These are phyloP conservation scores for Firmiana major DNA, from an alignment of 345 rosid genomes.

Conservation along the genomic window DNA sequence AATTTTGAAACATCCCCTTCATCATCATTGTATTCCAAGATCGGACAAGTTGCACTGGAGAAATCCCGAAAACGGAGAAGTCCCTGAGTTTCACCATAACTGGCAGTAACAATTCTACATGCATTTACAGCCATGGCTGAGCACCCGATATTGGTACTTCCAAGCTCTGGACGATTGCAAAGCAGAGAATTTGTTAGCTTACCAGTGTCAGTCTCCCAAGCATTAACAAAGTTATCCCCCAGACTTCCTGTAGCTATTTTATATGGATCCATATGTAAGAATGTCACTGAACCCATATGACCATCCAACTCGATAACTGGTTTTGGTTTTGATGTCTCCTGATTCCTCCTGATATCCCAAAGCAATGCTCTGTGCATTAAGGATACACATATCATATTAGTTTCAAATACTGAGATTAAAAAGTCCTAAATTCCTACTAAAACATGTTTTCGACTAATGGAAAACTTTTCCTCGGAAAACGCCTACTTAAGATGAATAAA, in stretches of 20 bases:
- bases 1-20: slow-evolving; percentile 37
- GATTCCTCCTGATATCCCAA: slow-evolving; percentile 58
- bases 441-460: background rate
- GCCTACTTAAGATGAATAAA: background rate
- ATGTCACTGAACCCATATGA: slow-evolving; percentile 43
- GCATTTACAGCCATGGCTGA: slow-evolving; percentile 53
- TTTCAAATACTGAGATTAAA: background rate
- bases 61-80: slow-evolving; percentile 37
- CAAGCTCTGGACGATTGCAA: slow-evolving; percentile 23
- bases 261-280: slow-evolving; percentile 49
- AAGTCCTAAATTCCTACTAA: background rate
- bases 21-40: background rate
- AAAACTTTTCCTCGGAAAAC: background rate
- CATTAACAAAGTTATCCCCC: slow-evolving; percentile 30
- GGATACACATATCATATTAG: background rate
- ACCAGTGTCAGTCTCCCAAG: slow-evolving; percentile 59
- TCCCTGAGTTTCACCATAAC: slow-evolving; percentile 21
- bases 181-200: slow-evolving; percentile 37
- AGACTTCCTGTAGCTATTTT: slow-evolving; percentile 57
- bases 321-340: slow-evolving; percentile 27
- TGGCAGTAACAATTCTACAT: slow-evolving; percentile 33
- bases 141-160: slow-evolving; percentile 23
- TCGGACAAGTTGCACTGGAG: slow-evolving; percentile 32
- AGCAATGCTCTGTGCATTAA: slow-evolving; percentile 47
- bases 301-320: slow-evolving; percentile 52